These are phyloP conservation scores for Helotiales sp. DNA, from an alignment of 2,329 filamentous ascomycete genomes.

Conservation along the genomic window DNA sequence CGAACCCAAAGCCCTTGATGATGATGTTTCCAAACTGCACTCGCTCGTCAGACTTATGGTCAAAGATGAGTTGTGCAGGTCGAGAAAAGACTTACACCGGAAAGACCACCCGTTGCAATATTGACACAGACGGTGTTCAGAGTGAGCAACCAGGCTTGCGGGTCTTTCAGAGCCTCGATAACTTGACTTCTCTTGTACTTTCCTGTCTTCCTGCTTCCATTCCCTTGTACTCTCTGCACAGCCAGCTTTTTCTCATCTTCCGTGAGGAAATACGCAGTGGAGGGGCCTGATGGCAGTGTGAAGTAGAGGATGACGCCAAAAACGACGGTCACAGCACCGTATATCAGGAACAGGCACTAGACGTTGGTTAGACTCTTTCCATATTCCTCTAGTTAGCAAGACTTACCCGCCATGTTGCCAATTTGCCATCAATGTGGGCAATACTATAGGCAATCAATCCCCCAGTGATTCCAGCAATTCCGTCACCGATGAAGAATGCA, in stretches of 20 bases:
- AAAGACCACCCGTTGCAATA: conserved; percentile 5
- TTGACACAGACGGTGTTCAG: conserved; percentile 1
- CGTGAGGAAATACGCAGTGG: conserved; percentile 49
- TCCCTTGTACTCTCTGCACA: conserved; percentile 58
- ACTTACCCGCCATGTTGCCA: conserved; percentile 57
- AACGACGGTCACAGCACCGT: conserved; percentile 49
- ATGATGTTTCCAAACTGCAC: conserved; percentile 7
- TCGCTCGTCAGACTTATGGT: neutral
- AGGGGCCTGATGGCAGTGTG: conserved; percentile 55
- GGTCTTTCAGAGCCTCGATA: conserved; percentile 59
- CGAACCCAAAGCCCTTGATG: conserved; percentile 11
- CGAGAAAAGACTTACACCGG: neutral
- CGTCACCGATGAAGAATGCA: neutral
- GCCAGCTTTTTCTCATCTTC: conserved; percentile 51
- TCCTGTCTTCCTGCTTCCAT: conserved; percentile 22
- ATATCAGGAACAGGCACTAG: conserved; percentile 48
- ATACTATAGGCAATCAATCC: neutral
- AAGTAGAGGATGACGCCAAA: conserved; percentile 48
- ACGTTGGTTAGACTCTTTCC: neutral
- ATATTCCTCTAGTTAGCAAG: no score
- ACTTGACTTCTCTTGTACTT: conserved; percentile 56
- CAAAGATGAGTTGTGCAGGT: neutral
- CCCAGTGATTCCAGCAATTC: neutral
- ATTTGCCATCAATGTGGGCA: conserved; percentile 4
- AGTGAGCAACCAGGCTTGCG: conserved; percentile 51